Evolutionary conservation across 306 rosid species (phyloP).

Genomic region (Lathyrus oleraceus): DNA sequence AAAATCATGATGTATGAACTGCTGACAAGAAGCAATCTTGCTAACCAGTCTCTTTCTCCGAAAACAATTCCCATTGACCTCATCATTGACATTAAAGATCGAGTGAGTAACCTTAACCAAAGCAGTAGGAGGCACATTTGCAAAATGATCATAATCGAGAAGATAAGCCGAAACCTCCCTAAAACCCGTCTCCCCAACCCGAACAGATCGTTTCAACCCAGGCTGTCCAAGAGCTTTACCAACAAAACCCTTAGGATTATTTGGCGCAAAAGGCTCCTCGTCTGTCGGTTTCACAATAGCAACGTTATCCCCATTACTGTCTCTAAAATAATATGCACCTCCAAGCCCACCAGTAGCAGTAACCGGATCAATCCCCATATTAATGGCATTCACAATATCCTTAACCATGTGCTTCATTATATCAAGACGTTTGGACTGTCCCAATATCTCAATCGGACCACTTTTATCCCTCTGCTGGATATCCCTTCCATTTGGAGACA

Average conservation of each 20-base stretch:
- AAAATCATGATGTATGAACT: constrained; percentile 89
- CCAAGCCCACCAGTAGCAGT: constrained; percentile 91
- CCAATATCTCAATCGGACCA: constrained; percentile 85
- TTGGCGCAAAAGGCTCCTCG: constrained; percentile 98
- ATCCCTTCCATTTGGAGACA: constrained; percentile 88
- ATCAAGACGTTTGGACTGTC: constrained; percentile 57
- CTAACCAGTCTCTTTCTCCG: constrained; percentile 72
- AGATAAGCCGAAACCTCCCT: constrained; percentile 97
- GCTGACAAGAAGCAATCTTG: constrained; percentile 93
- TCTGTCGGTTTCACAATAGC: constrained; percentile 97
- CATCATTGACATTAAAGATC: constrained; percentile 89
- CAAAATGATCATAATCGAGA: constrained; percentile 79
- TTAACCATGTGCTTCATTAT: constrained; percentile 52
- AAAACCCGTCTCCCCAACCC: constrained; percentile 96
- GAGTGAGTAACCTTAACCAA: constrained; percentile 95
- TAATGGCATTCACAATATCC: constrained; percentile 72
- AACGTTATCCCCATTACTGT: constrained; percentile 67
- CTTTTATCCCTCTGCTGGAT: constrained; percentile 79
- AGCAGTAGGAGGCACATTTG: constrained; percentile 95
- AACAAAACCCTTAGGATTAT: constrained; percentile 93
- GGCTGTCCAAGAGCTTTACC: constrained; percentile 98
- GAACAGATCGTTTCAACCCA: constrained; percentile 83
- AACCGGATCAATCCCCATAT: constrained; percentile 82
- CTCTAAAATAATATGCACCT: constrained; percentile 91
- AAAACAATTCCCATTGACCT: constrained; percentile 70